Evolutionary conservation across 2,329 filamentous ascomycete species (phyloP), one percentile per base, ranked within the genome.

Genomic region (Gaeumannomyces sp.): DNA sequence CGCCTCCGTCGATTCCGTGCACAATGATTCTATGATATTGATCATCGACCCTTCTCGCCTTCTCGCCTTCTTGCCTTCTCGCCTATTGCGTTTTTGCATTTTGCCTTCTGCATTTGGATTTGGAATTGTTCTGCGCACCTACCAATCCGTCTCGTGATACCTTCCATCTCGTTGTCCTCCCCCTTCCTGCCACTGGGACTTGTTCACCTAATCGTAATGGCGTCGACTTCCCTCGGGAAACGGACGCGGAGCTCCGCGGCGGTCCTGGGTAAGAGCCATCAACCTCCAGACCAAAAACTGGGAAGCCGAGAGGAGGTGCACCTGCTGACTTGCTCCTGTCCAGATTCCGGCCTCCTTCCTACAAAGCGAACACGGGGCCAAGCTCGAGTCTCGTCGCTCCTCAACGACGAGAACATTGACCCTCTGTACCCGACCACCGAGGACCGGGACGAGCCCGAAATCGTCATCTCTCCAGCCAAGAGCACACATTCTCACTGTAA

Each of bases 321-420:
- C 45, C 45, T 53, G 10, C 45, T 53, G 22, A 53, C 45, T 19
- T 25, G 45, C 10, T n/a, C 22, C 11, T 11, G 45, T 25, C 22
- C 65, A 71, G 72, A 71, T 53, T 60, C 66, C 25, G 68, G 66
- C 28, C 70, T 74, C 29, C 70, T 74, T 45, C 78, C 81, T 58
- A 70, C 75, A 57, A 86, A 85, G 69, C 77, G 80, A 68, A 75
- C 78, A 62, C 78, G 82, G 67, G 78, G 79, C 31, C 73, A 76
- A 58, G 78, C 75, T 65, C 78, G 74, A 67, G 77, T 71, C 68
- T 53, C 45, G 45, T 75, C 72, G 68, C 71, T 73, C 60, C 80
- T 84, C 71, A 87, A 89, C 69, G 85, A 90, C 69, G 89, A 93
- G 75, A 90, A 92, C 69, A 79, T 84, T 67, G 87, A 89, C 65